Evolutionary conservation across 192 early-diverging fungal species (phyloP), one percentile per base, ranked within the genome.

Genomic region (Backusella macrospora): DNA sequence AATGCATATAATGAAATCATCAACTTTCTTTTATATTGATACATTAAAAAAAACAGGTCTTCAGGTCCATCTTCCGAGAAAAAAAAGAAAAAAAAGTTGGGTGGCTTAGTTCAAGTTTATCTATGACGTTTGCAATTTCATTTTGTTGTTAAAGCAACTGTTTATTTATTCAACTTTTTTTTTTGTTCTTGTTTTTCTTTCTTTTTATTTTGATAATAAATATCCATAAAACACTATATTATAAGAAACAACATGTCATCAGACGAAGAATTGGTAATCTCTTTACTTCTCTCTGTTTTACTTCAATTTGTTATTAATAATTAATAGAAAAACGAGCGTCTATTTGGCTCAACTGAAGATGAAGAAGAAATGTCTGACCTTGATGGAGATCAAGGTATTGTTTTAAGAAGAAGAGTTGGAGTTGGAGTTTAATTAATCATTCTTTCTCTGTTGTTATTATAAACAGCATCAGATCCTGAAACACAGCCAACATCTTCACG

Each of bases 321-420:
- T n/a, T 6, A 18, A 39, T 70, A 72, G 71, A 45, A 49, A 45
- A 23, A 72, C 40, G 62, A 72, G 23, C 29, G 21, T 3, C 44
- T 62, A 12, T 72, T 77, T 39, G 59, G 46, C 39, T 71, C 49
- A 45, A 70, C 65, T 47, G 67, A 73, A 13, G 71, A 62, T 16
- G 78, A 74, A 40, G 71, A 49, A 46, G 78, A 75, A 55, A 71
- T 80, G 49, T 76, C 74, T 74, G 78, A 80, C 66, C 78, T 80
- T 71, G 78, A 80, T 44, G 78, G 63, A 13, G 76, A 77, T 42
- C 76, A 77, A 59, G 69, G 76, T 77, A 72, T 59, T 34, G 29
- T 34, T 34, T 21, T 44, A 29, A 18, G 40, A 15, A 26, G 23
- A 59, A 8, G 3, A 64, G n/a, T 10, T 15, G 7, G 16, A 16